Evolutionary conservation across 495 filamentous ascomycete species (phyloP).

Genomic region (Pyronema domesticum): DNA sequence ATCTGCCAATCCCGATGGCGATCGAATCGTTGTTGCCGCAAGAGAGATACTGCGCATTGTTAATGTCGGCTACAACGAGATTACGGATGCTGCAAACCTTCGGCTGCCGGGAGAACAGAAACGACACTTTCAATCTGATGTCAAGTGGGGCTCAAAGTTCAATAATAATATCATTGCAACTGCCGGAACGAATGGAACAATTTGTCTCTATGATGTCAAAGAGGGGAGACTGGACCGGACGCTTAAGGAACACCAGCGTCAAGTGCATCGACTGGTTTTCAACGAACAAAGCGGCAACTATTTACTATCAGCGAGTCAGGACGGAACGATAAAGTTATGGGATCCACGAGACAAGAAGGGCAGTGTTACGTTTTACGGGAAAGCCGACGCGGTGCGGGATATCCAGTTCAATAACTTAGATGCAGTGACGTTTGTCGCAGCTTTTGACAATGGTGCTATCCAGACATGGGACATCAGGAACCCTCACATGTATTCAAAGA

Average conservation of each 20-base stretch:
- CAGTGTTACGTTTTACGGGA: conserved; percentile 40
- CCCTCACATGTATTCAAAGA: conserved; percentile 39
- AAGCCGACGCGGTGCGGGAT: conserved; percentile 65
- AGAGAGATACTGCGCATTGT: conserved; percentile 18
- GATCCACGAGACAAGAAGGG: conserved; percentile 46
- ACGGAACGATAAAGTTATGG: conserved; percentile 73
- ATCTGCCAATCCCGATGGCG: conserved; percentile 17
- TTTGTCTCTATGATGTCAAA: conserved; percentile 40
- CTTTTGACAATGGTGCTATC: conserved; percentile 50
- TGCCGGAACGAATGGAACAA: conserved; percentile 53
- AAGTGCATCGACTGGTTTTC: conserved; percentile 81
- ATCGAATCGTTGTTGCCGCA: conserved; percentile 17
- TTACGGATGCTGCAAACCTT: conserved; percentile 14
- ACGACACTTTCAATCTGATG: conserved; percentile 34
- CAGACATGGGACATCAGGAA: conserved; percentile 49
- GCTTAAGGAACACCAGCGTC: conserved; percentile 55
- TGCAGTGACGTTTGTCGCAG: conserved; percentile 70
- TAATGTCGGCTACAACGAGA: conserved; percentile 10
- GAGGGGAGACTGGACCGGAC: conserved; percentile 14
- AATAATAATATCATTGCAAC: conserved; percentile 47
- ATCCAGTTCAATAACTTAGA: conserved; percentile 33
- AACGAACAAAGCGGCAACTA: conserved; percentile 62
- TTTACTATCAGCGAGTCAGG: conserved; percentile 79
- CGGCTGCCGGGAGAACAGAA: conserved; percentile 17
- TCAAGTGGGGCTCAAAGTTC: conserved; percentile 43